Percentiles rank a stretch among this genome's conserved stretches.
Evolutionary conservation across 257 asterid genomes (phyloP).

Genomic region (Plectranthus barbatus): DNA sequence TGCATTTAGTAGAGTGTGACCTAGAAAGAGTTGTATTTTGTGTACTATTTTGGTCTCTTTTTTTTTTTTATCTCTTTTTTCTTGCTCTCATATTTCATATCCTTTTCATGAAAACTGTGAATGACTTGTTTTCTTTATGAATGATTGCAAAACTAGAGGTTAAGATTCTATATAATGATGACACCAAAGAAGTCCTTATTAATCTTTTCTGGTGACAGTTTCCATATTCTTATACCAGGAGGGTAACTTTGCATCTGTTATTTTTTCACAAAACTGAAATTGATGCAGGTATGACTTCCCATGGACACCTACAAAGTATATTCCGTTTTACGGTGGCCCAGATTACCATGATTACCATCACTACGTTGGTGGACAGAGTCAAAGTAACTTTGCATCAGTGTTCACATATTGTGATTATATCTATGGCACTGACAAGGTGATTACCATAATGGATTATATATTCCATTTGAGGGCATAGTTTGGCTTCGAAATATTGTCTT

Average conservation of each 20-base stretch:
- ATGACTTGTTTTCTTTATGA: neutral
- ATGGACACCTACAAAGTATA: slow-evolving; percentile 82
- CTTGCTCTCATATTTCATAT: neutral
- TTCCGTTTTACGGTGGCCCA: slow-evolving; percentile 95
- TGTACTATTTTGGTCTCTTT: neutral
- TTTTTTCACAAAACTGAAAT: neutral
- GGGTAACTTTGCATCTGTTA: neutral
- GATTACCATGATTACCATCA: slow-evolving; percentile 99
- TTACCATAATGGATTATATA: neutral
- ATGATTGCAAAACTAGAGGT: neutral
- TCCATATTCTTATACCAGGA: neutral
- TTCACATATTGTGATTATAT: slow-evolving; percentile 94
- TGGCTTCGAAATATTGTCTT: slow-evolving; percentile 2
- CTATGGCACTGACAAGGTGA: slow-evolving; percentile 97
- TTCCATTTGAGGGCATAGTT: neutral
- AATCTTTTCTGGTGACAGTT: neutral
- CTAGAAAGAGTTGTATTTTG: neutral
- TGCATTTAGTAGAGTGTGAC: neutral
- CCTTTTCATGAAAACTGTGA: neutral
- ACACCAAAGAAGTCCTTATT: neutral
- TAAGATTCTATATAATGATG: neutral
- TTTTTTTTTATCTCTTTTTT: neutral
- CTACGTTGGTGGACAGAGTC: slow-evolving; percentile 94
- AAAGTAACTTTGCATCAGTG: slow-evolving; percentile 96
- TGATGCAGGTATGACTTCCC: slow-evolving; percentile 78